Conservation (phyloP, 108 stramenopile species). For the Cylindrotheca closterium region DNA sequence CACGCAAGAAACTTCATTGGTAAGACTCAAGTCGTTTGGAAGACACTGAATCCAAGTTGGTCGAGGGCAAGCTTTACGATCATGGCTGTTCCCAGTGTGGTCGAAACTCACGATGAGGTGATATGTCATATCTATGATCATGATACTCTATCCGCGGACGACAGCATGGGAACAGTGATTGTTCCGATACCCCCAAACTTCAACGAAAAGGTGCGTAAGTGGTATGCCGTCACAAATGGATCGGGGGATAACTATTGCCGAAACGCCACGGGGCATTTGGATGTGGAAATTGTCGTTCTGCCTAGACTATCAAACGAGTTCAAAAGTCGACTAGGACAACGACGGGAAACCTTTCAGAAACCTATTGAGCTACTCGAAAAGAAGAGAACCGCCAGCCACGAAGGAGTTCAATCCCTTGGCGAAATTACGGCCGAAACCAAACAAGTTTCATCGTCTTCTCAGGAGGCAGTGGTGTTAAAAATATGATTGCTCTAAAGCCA, state of each 20-base stretch:
- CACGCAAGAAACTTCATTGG: slow-evolving; percentile 13
- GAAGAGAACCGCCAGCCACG: too few relatives aligned
- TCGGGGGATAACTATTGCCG: slow-evolving; percentile 14
- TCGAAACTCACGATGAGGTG: slow-evolving; percentile 13
- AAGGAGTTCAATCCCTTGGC: too few relatives aligned
- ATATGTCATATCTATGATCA: slow-evolving; percentile 18
- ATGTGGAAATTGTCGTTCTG: slow-evolving; percentile 22
- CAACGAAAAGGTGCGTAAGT: slow-evolving; percentile 7
- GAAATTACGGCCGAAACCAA: too few relatives aligned
- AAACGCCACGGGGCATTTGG: slow-evolving; percentile 13
- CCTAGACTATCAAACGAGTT: neutral
- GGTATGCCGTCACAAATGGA: slow-evolving; percentile 20
- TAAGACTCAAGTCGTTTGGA: slow-evolving; percentile 9
- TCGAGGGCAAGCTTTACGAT: neutral
- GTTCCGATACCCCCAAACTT: slow-evolving; percentile 9
- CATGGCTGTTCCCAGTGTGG: slow-evolving; percentile 5
- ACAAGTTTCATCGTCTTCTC: too few relatives aligned
- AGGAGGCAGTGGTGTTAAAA: neutral
- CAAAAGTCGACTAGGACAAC: neutral
- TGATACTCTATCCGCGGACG: slow-evolving; percentile 12
- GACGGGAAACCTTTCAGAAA: too few relatives aligned
- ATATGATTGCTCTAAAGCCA: neutral
- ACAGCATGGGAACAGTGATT: slow-evolving; percentile 18
- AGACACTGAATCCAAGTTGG: slow-evolving; percentile 15
- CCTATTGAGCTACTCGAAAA: too few relatives aligned